Evolutionary conservation across 257 asterid genomes (phyloP).

Genomic region (Linderniella brevidens): DNA sequence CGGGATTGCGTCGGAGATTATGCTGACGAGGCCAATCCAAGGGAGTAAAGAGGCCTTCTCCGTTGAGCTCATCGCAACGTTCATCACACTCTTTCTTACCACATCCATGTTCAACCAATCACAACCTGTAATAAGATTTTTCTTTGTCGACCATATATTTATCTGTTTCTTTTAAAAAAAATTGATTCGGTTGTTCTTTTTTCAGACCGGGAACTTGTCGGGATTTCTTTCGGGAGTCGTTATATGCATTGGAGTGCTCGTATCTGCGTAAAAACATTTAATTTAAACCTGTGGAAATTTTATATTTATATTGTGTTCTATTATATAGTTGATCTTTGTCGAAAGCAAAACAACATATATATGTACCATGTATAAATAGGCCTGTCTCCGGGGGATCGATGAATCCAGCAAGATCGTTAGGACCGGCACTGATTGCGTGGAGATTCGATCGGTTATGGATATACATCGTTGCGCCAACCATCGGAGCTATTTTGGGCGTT

Average conservation of each 20-base stretch:
- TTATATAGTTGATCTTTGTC: too few relatives aligned
- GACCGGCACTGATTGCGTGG: constrained; percentile 78
- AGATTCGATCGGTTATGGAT: constrained; percentile 53
- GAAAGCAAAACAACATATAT: neutral
- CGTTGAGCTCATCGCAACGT: constrained; percentile 62
- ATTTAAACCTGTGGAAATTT: neutral
- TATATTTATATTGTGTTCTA: too few relatives aligned
- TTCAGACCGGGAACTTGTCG: constrained; percentile 31
- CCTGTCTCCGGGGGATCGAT: constrained; percentile 86
- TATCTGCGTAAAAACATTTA: constrained; percentile 43
- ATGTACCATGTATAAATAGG: neutral
- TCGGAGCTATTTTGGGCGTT: constrained; percentile 60
- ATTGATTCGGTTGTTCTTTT: neutral
- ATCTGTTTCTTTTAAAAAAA: neutral
- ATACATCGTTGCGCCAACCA: constrained; percentile 57
- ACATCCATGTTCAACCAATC: constrained; percentile 38
- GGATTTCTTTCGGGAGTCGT: constrained; percentile 65
- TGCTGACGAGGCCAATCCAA: constrained; percentile 55
- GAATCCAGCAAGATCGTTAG: constrained; percentile 93
- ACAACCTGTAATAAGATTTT: constrained; percentile 31
- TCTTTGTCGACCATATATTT: neutral
- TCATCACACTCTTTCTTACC: constrained; percentile 49
- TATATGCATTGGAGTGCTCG: constrained; percentile 70
- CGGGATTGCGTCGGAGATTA: constrained; percentile 35
- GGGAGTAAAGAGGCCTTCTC: constrained; percentile 48